phyloP scores from a whole-genome alignment of 2,329 filamentous ascomycete species.

The Paracoccidioides brasiliensis region DNA sequence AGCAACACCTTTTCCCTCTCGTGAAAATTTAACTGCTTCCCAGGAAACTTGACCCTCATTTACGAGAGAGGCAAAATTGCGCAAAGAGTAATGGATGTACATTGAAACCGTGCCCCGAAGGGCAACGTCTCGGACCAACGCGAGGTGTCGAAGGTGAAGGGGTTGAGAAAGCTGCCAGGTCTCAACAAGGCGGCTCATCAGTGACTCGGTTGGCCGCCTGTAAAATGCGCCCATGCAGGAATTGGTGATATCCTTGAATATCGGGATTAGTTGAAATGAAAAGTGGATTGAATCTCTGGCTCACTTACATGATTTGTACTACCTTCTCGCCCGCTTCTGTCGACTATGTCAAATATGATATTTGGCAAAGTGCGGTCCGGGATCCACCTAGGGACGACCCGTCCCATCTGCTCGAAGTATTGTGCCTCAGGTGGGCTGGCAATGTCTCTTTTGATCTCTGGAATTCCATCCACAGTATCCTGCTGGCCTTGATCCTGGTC shows the following conservation, averaged over 20 bases:
- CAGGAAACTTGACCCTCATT: conserved; percentile 37
- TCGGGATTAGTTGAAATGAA: neutral
- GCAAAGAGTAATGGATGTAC: conserved; percentile 43
- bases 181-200: conserved; percentile 40
- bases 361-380: conserved; percentile 42
- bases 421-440: conserved; percentile 9
- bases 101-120: conserved; percentile 35
- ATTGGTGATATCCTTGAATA: conserved; percentile 28
- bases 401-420: conserved; percentile 19
- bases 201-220: conserved; percentile 41
- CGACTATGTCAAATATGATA: conserved; percentile 38
- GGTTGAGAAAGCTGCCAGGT: conserved; percentile 48
- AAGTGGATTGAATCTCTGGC: neutral
- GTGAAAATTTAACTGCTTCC: conserved; percentile 37
- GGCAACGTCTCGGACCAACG: conserved; percentile 42
- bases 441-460: conserved; percentile 1
- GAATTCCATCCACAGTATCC: conserved; percentile 10
- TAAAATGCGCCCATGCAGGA: conserved; percentile 39
- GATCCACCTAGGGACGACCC: conserved; percentile 40
- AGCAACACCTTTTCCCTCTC: conserved; percentile 17
- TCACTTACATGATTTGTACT: conserved; percentile 34
- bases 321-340: conserved; percentile 35
- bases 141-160: conserved; percentile 42
- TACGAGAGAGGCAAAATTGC: conserved; percentile 41
- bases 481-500: conserved; percentile 23